phyloP scores from a whole-genome alignment of 2,329 filamentous ascomycete species.

The Ceratocystiopsis brevicomis region DNA sequence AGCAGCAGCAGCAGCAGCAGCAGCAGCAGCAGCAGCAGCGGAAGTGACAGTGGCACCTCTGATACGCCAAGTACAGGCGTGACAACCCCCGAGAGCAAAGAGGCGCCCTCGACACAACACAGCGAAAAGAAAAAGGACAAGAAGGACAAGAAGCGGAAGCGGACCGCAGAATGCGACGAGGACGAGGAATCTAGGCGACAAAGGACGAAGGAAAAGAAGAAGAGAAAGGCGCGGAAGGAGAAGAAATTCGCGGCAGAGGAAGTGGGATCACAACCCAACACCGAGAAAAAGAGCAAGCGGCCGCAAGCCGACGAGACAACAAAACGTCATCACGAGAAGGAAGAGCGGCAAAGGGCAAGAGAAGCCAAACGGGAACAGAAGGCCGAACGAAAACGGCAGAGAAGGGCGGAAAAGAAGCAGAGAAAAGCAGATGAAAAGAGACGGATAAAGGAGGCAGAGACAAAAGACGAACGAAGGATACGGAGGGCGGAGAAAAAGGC shows the following conservation, averaged over 20 bases:
- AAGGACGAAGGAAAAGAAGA: slow-evolving; percentile 8
- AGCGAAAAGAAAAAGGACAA: background rate
- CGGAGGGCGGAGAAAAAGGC: slow-evolving; percentile 16
- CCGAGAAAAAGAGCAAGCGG: background rate
- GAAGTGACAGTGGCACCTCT: slow-evolving; percentile 7
- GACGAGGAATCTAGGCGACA: slow-evolving; percentile 15
- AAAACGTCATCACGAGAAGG: slow-evolving; percentile 12
- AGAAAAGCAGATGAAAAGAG: slow-evolving; percentile 6
- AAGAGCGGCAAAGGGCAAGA: slow-evolving; percentile 21
- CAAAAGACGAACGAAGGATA: slow-evolving; percentile 20
- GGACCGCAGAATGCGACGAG: slow-evolving; percentile 14
- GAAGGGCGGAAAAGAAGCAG: slow-evolving; percentile 1
- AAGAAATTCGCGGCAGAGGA: slow-evolving; percentile 16
- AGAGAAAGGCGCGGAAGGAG: slow-evolving; percentile 8
- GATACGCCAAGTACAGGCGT: slow-evolving; percentile 7
- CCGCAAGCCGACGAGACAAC: slow-evolving; percentile 6
- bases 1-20: background rate
- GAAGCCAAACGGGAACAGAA: slow-evolving; percentile 15
- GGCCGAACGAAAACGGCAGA: slow-evolving; percentile 18
- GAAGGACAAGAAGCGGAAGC: slow-evolving; percentile 3
- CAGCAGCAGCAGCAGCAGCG: slow-evolving; percentile 9
- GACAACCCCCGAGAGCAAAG: slow-evolving; percentile 16
- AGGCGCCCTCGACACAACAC: slow-evolving; percentile 1
- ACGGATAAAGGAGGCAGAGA: slow-evolving; percentile 16
- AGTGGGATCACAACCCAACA: background rate